Percentiles rank a stretch among this genome's conserved stretches.
Conservation (phyloP, 2,329 filamentous ascomycete species). For the Pseudogymnoascus sp. region DNA sequence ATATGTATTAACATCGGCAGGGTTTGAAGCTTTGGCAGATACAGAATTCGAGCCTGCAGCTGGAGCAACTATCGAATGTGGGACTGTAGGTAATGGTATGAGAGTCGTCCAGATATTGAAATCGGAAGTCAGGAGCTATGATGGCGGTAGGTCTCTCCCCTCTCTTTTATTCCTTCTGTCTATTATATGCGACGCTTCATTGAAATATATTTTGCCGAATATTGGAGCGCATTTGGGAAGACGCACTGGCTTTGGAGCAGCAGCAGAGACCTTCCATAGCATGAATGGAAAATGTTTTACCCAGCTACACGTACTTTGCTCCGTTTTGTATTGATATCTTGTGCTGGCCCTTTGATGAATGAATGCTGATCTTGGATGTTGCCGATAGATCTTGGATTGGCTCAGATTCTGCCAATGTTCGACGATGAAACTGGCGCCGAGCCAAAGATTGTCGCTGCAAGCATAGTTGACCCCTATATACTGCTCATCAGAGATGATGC, state of each 20-base stretch:
- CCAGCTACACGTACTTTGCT: constrained; percentile 14
- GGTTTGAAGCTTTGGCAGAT: constrained; percentile 65
- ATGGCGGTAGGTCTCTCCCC: constrained; percentile 57
- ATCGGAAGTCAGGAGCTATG: constrained; percentile 82
- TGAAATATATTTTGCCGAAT: constrained; percentile 26
- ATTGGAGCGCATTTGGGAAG: neutral
- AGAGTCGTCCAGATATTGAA: constrained; percentile 81
- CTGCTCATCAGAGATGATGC: constrained; percentile 76
- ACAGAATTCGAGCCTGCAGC: constrained; percentile 90
- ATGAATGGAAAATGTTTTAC: constrained; percentile 32
- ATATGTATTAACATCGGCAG: constrained; percentile 63
- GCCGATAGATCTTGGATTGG: constrained; percentile 65
- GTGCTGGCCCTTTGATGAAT: constrained; percentile 13
- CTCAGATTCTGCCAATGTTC: constrained; percentile 85
- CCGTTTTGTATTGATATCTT: constrained; percentile 22
- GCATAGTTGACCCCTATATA: constrained; percentile 79
- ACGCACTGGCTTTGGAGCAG: neutral
- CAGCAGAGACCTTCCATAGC: constrained; percentile 23
- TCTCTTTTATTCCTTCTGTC: constrained; percentile 13
- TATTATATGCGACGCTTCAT: constrained; percentile 24
- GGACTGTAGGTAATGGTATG: constrained; percentile 69
- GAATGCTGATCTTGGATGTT: constrained; percentile 12
- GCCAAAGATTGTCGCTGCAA: constrained; percentile 67
- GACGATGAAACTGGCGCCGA: constrained; percentile 84
- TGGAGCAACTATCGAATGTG: constrained; percentile 77